Percentiles rank a stretch among this genome's conserved stretches.
Evolutionary conservation across 306 rosid species (phyloP).

Genomic region (Prunus armeniaca): DNA sequence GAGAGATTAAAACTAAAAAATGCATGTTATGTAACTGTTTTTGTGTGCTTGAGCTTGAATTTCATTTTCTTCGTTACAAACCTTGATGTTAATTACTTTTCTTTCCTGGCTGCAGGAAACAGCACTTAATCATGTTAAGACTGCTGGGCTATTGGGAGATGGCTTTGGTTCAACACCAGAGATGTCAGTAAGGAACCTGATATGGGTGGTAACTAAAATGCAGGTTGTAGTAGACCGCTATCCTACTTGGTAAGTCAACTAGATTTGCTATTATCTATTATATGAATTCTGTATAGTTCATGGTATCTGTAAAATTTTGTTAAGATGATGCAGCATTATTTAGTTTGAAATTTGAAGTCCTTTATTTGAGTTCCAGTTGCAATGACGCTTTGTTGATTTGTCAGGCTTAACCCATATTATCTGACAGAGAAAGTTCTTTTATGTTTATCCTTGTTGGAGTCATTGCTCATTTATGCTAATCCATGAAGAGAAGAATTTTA

Average conservation of each 20-base stretch:
- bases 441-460: no score
- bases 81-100: neutral
- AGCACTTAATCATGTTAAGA: conserved; percentile 94
- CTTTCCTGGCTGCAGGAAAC: conserved; percentile 62
- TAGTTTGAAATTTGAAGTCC: neutral
- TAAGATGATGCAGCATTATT: neutral
- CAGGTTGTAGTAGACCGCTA: conserved; percentile 95
- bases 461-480: no score
- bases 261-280: neutral
- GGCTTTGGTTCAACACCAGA: conserved; percentile 98
- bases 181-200: conserved; percentile 90
- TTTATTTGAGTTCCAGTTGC: neutral
- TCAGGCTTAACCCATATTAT: no score
- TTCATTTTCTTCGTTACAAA: neutral
- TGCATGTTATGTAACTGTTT: neutral
- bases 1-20: neutral
- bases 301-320: neutral
- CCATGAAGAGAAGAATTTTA: no score
- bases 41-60: neutral
- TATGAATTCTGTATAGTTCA: neutral
- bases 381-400: neutral
- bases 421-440: no score
- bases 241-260: conserved; percentile 81
- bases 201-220: conserved; percentile 97
- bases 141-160: conserved; percentile 87